These are phyloP conservation scores for Selenicereus undatus DNA, from an alignment of 148 eudicot species.

Conservation along the genomic window DNA sequence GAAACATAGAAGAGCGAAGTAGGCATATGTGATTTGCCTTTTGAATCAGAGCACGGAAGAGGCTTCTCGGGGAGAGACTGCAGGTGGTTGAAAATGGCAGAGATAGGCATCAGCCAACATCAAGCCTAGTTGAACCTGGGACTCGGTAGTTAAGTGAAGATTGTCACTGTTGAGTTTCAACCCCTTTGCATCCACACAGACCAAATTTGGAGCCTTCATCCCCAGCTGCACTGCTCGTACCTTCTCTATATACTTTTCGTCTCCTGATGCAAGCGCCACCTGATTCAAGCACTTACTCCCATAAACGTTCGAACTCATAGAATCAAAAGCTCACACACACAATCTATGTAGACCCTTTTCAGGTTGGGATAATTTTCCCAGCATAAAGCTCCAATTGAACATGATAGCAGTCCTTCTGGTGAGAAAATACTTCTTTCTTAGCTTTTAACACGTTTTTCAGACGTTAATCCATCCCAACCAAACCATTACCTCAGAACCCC, in stretches of 20 bases:
- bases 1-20: conserved; percentile 3
- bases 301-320: background rate
- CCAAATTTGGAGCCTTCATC: conserved; percentile 64
- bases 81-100: conserved; percentile 34
- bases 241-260: conserved; percentile 40
- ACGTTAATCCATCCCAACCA: background rate
- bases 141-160: conserved; percentile 63
- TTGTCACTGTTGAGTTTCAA: conserved; percentile 58
- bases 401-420: background rate
- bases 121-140: conserved; percentile 67
- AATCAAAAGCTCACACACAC: background rate
- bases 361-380: background rate
- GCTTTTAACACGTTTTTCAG: background rate
- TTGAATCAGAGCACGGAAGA: background rate
- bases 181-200: conserved; percentile 85
- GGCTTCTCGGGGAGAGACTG: background rate
- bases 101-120: conserved; percentile 75
- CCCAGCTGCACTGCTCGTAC: conserved; percentile 64
- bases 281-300: conserved; percentile 18
- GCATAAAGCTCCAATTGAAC: background rate
- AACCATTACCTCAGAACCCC: background rate
- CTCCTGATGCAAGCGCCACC: conserved; percentile 93
- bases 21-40: conserved; percentile 4
- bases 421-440: background rate
- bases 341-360: background rate